Evolutionary conservation across 306 rosid species (phyloP).

Genomic region (Cicer bijugum): DNA sequence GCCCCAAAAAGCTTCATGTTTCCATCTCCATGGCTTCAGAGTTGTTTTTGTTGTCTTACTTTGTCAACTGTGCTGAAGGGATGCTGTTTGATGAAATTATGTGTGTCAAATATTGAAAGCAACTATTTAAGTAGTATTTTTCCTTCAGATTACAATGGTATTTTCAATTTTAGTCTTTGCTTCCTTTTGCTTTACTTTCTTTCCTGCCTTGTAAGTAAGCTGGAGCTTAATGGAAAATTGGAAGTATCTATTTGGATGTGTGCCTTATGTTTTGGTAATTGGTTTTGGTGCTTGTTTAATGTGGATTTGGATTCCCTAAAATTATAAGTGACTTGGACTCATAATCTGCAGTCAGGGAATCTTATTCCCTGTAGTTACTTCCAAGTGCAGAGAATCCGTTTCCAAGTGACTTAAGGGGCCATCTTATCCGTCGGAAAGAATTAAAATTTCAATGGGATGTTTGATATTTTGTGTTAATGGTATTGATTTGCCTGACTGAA

Average conservation of each 20-base stretch:
- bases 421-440: neutral
- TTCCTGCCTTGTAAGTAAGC: constrained; percentile 41
- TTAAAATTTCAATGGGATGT: neutral
- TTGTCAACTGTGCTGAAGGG: constrained; percentile 67
- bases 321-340: neutral
- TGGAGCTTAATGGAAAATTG: constrained; percentile 42
- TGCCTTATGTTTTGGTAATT: constrained; percentile 5
- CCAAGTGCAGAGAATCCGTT: no score
- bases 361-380: no score
- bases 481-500: neutral
- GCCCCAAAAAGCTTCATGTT: constrained; percentile 57
- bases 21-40: constrained; percentile 58
- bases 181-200: constrained; percentile 8
- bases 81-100: constrained; percentile 61
- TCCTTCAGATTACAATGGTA: constrained; percentile 33
- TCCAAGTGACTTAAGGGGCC: neutral
- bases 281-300: constrained; percentile 4
- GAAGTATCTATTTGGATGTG: constrained; percentile 26
- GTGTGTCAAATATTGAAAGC: constrained; percentile 60
- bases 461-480: neutral
- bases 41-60: constrained; percentile 55
- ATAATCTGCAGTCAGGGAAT: no score
- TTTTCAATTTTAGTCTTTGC: constrained; percentile 31
- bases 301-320: neutral
- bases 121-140: constrained; percentile 51